Evolutionary conservation across 371 early-diverging fungal genomes (phyloP), one percentile per base, ranked within the genome.

Genomic region (Rhizomucor miehei): DNA sequence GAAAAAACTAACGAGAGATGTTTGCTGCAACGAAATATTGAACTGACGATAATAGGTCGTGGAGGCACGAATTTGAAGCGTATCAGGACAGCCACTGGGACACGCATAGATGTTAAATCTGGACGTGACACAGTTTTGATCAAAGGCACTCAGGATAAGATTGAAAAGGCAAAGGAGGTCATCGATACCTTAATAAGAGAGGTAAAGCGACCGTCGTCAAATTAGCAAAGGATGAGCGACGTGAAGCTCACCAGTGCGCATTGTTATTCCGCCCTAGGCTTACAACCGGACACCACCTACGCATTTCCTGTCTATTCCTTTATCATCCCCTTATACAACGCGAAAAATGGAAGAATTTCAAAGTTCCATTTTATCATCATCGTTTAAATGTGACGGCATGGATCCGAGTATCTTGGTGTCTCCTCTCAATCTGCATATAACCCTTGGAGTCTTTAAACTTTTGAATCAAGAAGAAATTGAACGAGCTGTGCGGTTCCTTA

Each of bases 391-490:
- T 12, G 37, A 56, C 5, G 64, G 66, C 4, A 36, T 72, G n/a
- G 64, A 65, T 16, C 37, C 54, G 4, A 54, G 58, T 12, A 56
- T 66, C 21, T 16, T 72, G 12, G 62, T 68, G 0, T 43, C 41
- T 4, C 52, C 66, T 25, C 59, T 54, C 35, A 68, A 68, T 51
- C 20, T 72, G 16, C 73, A 72, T 29, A 67, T 72, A 19, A 72
- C 73, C 0, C 38, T 72, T n/a, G 73, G 73, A 4, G 66, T 72
- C 16, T 61, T 60, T 29, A 68, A 66, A 20, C 34, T 72, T 4
- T 12, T 66, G 38, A 49, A 45, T 29, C 63, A 63, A 20, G 16
- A 50, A 8, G 71, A 70, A 6, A 52, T 70, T 16, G 66, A 66
- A 44, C 46, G 49, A 9, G 65, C 71, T 8, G 51, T 63, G 1